Conservation (phyloP, 768 basidiomycete species). For the Naganishia vishniacii region DNA sequence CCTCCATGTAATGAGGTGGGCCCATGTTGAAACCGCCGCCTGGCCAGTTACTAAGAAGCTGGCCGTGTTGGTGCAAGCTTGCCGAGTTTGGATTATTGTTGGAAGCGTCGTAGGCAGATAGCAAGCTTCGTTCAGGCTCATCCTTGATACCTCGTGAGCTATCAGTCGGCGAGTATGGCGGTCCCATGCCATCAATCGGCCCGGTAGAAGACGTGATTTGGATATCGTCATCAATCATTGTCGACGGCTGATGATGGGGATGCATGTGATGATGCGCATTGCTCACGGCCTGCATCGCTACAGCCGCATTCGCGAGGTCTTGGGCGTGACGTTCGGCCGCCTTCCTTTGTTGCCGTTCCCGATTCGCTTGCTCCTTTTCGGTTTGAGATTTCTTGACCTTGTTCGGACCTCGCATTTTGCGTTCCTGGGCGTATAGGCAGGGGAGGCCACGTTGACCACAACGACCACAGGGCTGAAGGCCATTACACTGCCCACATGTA, state of each 20-base stretch:
- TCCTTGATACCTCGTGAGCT: slow-evolving; percentile 12
- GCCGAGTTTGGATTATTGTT: slow-evolving; percentile 7
- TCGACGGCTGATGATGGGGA: slow-evolving; percentile 6
- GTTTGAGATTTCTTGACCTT: slow-evolving; percentile 29
- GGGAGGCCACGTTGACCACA: slow-evolving; percentile 33
- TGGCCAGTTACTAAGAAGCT: slow-evolving; percentile 16
- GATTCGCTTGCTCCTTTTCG: slow-evolving; percentile 18
- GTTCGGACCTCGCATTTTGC: slow-evolving; percentile 38
- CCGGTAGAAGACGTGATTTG: slow-evolving; percentile 11
- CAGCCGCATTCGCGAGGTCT: slow-evolving; percentile 2
- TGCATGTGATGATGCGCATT: slow-evolving; percentile 15
- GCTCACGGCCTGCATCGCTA: slow-evolving; percentile 14
- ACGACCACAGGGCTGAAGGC: slow-evolving; percentile 37
- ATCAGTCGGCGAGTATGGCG: not conserved
- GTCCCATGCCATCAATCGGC: slow-evolving; percentile 4
- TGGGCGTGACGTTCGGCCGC: slow-evolving; percentile 17
- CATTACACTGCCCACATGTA: slow-evolving; percentile 40
- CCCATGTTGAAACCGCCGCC: slow-evolving; percentile 2
- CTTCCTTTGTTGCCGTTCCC: slow-evolving; percentile 12
- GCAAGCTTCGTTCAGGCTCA: slow-evolving; percentile 17
- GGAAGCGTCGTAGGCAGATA: slow-evolving; percentile 12
- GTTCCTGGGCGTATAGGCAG: slow-evolving; percentile 34
- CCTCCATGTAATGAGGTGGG: slow-evolving; percentile 13
- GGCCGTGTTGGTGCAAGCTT: slow-evolving; percentile 9
- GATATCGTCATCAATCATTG: slow-evolving; percentile 17